phyloP scores from a whole-genome alignment of 805 yeast species.

The Starmera caribaea region DNA sequence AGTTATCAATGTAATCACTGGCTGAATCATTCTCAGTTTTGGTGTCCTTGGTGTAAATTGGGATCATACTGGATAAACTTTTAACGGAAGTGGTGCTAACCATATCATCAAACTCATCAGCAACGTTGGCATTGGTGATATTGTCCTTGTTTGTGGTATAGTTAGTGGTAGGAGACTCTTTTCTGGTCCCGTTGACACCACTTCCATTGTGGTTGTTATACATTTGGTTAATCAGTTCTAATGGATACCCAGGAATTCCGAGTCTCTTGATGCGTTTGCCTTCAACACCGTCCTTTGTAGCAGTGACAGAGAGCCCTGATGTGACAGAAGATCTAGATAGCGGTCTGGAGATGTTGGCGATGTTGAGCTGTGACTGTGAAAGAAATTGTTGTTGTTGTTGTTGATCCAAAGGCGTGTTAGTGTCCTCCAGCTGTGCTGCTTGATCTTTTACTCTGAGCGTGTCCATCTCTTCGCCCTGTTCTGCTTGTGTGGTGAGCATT shows the following conservation, averaged over 20 bases:
- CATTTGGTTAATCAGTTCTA: slow-evolving; percentile 27
- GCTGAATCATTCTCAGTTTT: background rate
- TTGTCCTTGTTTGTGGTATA: background rate
- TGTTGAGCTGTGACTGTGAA: background rate
- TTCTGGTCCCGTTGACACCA: background rate
- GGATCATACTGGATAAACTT: slow-evolving; percentile 19
- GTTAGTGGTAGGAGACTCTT: background rate
- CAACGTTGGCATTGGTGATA: background rate
- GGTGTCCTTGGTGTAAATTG: slow-evolving; percentile 2
- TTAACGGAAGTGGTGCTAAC: slow-evolving; percentile 11
- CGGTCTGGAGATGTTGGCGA: slow-evolving; percentile 38
- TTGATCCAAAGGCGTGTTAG: too few relatives aligned
- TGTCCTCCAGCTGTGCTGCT: too few relatives aligned
- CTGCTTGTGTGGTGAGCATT: too few relatives aligned
- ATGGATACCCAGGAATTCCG: slow-evolving; percentile 30
- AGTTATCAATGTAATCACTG: background rate
- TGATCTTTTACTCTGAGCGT: too few relatives aligned
- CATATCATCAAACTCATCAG: slow-evolving; percentile 7
- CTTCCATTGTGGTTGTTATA: slow-evolving; percentile 8
- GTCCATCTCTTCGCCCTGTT: too few relatives aligned
- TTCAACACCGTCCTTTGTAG: slow-evolving; percentile 66
- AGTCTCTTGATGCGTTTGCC: slow-evolving; percentile 45
- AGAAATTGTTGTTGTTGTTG: too few relatives aligned
- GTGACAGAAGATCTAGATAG: slow-evolving; percentile 52
- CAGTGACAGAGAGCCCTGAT: slow-evolving; percentile 62